Percentiles rank a stretch among this genome's conserved stretches.
Conservation (phyloP, 129 eudicot species). For the Lactuca saligna region DNA sequence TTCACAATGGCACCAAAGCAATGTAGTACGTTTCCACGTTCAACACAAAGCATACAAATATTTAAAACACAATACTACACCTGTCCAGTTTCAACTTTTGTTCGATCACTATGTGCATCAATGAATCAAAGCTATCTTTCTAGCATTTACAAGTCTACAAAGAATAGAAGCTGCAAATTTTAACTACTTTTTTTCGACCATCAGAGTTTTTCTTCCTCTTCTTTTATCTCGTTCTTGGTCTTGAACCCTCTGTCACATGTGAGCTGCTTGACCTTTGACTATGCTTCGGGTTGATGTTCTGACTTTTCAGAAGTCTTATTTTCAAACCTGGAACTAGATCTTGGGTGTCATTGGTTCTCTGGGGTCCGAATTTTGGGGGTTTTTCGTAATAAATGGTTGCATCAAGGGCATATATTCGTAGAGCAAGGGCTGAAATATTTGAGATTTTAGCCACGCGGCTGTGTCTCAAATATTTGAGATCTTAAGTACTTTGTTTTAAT, state of each 20-base stretch:
- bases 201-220: conserved; percentile 31
- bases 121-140: neutral
- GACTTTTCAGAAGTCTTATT: conserved; percentile 34
- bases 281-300: conserved; percentile 19
- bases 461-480: too few species aligned
- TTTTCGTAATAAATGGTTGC: conserved; percentile 55
- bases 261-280: conserved; percentile 34
- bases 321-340: conserved; percentile 27
- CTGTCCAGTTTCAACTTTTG: too few species aligned
- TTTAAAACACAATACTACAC: too few species aligned
- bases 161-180: neutral
- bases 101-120: too few species aligned
- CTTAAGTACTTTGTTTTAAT: conserved; percentile 52
- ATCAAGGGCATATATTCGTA: conserved; percentile 72
- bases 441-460: conserved; percentile 41
- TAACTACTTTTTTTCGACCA: conserved; percentile 25
- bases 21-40: too few species aligned
- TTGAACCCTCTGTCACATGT: conserved; percentile 29
- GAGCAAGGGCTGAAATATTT: conserved; percentile 56
- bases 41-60: too few species aligned
- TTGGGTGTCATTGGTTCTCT: conserved; percentile 30
- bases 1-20: too few species aligned
- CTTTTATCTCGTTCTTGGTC: conserved; percentile 36
- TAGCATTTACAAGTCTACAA: conserved; percentile 5
- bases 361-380: conserved; percentile 24